Evolutionary conservation across 768 basidiomycete species (phyloP), one percentile per base, ranked within the genome.

Genomic region (Mycena leptocephala): DNA sequence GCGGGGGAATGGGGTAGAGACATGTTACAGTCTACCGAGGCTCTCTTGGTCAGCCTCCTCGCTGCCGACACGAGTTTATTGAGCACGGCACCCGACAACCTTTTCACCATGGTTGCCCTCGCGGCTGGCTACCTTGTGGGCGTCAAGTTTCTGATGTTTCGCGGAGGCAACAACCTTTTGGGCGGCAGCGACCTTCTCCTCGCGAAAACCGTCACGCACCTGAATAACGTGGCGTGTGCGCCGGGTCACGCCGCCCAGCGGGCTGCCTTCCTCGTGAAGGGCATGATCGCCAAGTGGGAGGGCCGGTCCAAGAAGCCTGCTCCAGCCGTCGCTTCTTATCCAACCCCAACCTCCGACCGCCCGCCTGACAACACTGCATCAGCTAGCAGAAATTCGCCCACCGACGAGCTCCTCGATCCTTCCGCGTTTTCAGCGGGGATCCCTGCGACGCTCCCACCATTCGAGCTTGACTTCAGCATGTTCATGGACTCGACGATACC

Each of bases 51-150:
- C 59, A 48, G 80, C 3, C 70, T 82, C 9, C 81, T 88, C 26
- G 67, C 74, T 3, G 70, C 70, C 46, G 87, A 87, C 64, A 66
- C 80, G 26, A 76, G 77, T 1, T 72, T 85, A 22, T 77, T 87
- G 68, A 82, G 84, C 72, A 82, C 87, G 0, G 85, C 87, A 14
- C 87, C 87, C 0, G 87, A 87, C 76, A 82, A 80, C 53, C 56
- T 88, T 43, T 88, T 86, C 76, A 81, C 82, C n/a, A 87, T 88
- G 87, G 78, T 88, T 48, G 81, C 85, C 0, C 83, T 88, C 33
- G 85, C 87, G 61, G 82, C 87, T 2, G 80, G 86, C 3, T 86
- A 84, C 39, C 61, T 88, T 59, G 80, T 88, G 37, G 76, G 84
- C 16, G 83, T 83, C 39, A 88, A 86, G 76, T 86, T 87, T 79